phyloP scores from a whole-genome alignment of 495 filamentous ascomycete genomes.

The Podospora comata region DNA sequence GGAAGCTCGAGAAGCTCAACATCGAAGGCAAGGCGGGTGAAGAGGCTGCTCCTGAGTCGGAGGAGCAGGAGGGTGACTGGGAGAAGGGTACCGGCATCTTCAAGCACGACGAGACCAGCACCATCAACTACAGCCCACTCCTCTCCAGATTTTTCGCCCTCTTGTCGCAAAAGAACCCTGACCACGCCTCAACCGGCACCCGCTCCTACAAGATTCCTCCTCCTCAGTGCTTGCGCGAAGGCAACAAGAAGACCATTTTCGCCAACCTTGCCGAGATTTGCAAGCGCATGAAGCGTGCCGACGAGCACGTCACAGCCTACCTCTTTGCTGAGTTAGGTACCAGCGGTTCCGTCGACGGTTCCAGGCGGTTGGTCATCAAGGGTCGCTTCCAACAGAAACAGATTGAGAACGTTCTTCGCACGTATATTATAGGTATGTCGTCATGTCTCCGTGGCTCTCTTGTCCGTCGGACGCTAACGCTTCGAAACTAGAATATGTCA shows the following conservation, averaged over 20 bases:
- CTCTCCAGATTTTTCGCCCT: conserved; percentile 89
- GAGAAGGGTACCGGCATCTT: conserved; percentile 92
- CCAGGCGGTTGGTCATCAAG: conserved; percentile 92
- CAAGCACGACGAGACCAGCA: conserved; percentile 70
- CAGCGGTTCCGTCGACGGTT: conserved; percentile 88
- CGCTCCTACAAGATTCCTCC: conserved; percentile 98
- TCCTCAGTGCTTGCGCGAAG: conserved; percentile 98
- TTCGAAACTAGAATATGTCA: conserved; percentile 78
- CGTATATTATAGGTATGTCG: conserved; percentile 75
- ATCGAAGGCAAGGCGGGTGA: conserved; percentile 71
- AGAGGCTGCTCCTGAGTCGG: conserved; percentile 46
- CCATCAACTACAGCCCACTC: conserved; percentile 79
- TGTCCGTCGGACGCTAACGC: conserved; percentile 11
- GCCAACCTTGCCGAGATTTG: conserved; percentile 72
- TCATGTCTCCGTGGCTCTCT: neutral
- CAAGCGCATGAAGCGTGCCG: conserved; percentile 88
- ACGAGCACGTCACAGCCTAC: conserved; percentile 96
- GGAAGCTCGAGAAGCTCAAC: conserved; percentile 64
- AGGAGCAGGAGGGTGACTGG: conserved; percentile 63
- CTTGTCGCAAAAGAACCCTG: conserved; percentile 88
- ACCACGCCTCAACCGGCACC: conserved; percentile 79
- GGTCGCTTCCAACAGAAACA: conserved; percentile 98
- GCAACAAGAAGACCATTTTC: conserved; percentile 99
- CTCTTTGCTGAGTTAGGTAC: conserved; percentile 98
- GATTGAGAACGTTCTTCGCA: conserved; percentile 89